These are phyloP conservation scores for Pinus albicaulis DNA, from an alignment of 75 land plant species.

Conservation along the genomic window DNA sequence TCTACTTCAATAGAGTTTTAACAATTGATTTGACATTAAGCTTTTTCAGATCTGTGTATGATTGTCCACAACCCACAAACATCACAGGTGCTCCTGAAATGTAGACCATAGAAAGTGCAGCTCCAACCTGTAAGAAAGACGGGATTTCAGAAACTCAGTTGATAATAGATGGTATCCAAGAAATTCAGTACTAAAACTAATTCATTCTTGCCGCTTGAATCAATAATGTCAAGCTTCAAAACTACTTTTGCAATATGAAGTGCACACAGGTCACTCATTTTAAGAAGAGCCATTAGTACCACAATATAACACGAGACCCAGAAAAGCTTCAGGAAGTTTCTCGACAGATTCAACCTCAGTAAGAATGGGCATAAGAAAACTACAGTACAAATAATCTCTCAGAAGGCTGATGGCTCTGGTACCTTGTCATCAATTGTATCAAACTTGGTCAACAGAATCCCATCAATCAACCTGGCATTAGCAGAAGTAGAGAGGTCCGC, in stretches of 20 bases:
- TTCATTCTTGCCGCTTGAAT: not conserved
- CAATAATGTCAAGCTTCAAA: not conserved
- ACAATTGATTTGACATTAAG: constrained; percentile 96
- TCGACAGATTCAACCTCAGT: not conserved
- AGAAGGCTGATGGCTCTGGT: not conserved
- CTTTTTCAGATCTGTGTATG: constrained; percentile 95
- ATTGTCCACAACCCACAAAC: constrained; percentile 99
- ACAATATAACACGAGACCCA: not conserved
- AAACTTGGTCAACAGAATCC: constrained; percentile 88
- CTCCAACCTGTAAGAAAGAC: constrained; percentile 76
- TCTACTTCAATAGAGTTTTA: constrained; percentile 80
- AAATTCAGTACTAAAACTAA: not conserved
- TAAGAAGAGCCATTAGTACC: not conserved
- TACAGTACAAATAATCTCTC: not conserved
- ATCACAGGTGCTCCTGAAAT: constrained; percentile 96
- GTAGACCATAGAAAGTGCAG: constrained; percentile 99
- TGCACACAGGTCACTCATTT: not conserved
- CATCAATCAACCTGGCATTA: constrained; percentile 70
- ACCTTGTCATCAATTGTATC: constrained; percentile 99
- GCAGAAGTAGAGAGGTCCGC: constrained; percentile 79
- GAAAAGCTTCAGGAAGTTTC: not conserved
- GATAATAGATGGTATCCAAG: no score
- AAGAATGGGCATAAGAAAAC: not conserved
- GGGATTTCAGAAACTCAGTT: not conserved
- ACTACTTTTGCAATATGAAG: not conserved